phyloP scores from a whole-genome alignment of 257 asterid species.

The Primulina eburnea region DNA sequence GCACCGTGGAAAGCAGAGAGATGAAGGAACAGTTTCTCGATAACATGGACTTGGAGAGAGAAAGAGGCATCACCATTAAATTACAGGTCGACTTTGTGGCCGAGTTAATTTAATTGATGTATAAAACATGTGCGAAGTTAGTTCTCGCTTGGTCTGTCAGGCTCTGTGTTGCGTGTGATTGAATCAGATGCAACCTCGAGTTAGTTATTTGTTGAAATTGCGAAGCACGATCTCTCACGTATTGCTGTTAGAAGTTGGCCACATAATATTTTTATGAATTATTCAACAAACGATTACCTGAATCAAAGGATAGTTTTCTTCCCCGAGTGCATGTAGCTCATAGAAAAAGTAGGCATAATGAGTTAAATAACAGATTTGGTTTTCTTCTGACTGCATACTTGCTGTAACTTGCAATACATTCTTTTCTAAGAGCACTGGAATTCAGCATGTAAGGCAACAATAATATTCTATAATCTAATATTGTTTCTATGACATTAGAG shows the following conservation, averaged over 20 bases:
- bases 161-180: not conserved
- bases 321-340: not conserved
- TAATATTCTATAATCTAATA: not conserved
- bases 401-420: constrained; percentile 1
- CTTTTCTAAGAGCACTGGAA: constrained; percentile 11
- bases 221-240: constrained; percentile 12
- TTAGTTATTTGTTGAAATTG: constrained; percentile 10
- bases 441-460: not conserved
- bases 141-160: not conserved
- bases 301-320: constrained; percentile 10
- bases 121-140: not conserved
- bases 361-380: constrained; percentile 7
- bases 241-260: constrained; percentile 13
- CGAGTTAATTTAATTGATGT: not conserved
- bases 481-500: not conserved
- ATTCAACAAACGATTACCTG: no score
- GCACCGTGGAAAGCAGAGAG: constrained; percentile 87
- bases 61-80: constrained; percentile 97
- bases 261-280: not conserved
- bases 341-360: not conserved
- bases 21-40: constrained; percentile 98
- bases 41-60: constrained; percentile 99
- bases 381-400: not conserved
- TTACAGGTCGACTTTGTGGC: constrained; percentile 58
- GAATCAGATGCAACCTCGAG: constrained; percentile 1